Evolutionary conservation across 1,284 basidiomycete genomes (phyloP).

Genomic region (Apiotrichum sp.): DNA sequence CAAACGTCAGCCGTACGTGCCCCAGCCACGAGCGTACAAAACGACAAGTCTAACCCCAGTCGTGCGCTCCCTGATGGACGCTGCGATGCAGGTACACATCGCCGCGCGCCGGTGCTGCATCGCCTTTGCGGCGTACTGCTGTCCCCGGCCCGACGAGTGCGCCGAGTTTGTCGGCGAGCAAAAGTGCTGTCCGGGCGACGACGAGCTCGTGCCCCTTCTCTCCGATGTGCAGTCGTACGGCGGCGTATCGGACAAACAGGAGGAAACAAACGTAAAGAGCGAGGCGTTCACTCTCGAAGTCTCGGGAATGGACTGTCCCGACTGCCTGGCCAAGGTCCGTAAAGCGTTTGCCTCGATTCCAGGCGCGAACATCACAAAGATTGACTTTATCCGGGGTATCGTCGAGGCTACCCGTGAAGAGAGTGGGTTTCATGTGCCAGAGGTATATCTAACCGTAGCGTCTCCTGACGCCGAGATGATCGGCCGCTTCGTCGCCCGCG

Average conservation of each 20-base stretch:
- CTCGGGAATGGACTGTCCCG: slow-evolving; percentile 25
- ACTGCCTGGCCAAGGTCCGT: slow-evolving; percentile 19
- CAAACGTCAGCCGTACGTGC: too few species aligned
- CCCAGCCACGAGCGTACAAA: background rate
- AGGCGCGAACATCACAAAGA: slow-evolving; percentile 8
- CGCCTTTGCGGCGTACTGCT: slow-evolving; percentile 6
- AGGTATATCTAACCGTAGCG: background rate
- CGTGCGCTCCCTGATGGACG: background rate
- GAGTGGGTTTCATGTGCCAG: background rate
- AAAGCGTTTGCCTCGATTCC: slow-evolving; percentile 10
- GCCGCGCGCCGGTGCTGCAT: slow-evolving; percentile 6
- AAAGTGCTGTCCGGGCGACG: too few species aligned
- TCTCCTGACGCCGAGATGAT: too few species aligned
- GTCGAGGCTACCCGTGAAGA: slow-evolving; percentile 12
- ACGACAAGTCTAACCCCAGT: background rate
- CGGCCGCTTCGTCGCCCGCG: too few species aligned
- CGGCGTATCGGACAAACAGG: background rate
- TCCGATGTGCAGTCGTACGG: background rate
- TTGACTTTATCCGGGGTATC: slow-evolving; percentile 16
- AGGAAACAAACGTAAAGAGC: background rate
- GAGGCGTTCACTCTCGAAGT: slow-evolving; percentile 5
- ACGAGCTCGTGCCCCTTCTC: background rate
- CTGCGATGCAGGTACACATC: background rate
- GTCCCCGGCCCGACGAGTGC: background rate
- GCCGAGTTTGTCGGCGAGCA: too few species aligned